A percentile compares a stretch with the other conserved stretches of the same genome.
phyloP scores from a whole-genome alignment of 495 filamentous ascomycete species.

The Zalerion maritima region DNA sequence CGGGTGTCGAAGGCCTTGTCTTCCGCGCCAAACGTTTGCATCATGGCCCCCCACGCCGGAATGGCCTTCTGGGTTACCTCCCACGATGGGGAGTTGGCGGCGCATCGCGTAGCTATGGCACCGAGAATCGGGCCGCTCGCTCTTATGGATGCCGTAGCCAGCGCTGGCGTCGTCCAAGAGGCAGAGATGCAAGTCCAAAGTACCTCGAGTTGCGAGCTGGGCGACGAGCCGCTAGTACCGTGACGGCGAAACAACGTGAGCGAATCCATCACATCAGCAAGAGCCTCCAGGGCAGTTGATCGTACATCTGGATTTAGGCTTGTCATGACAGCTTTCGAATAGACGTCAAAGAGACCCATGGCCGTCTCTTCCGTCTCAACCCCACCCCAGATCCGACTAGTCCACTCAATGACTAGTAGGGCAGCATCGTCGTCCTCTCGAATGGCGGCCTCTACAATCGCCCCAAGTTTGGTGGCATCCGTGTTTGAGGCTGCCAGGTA shows the following conservation, averaged over 20 bases:
- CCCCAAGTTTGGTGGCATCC: no score
- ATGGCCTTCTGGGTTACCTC: conserved; percentile 8
- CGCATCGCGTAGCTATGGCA: no score
- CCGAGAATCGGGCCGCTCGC: conserved; percentile 26
- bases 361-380: conserved; percentile 3
- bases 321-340: conserved; percentile 10
- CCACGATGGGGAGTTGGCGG: no score
- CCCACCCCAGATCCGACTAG: not conserved
- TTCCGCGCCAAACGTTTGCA: conserved; percentile 24
- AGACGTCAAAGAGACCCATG: conserved; percentile 5
- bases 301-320: conserved; percentile 20
- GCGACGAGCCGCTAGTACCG: no score
- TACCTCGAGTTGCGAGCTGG: no score
- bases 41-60: conserved; percentile 27
- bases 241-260: no score
- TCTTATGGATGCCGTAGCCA: conserved; percentile 29
- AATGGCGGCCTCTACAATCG: no score
- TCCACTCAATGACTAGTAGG: no score
- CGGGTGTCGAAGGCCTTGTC: conserved; percentile 48
- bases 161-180: conserved; percentile 28
- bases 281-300: conserved; percentile 19
- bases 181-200: conserved; percentile 5
- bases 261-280: conserved; percentile 19
- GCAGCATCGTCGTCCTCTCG: no score
- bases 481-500: no score